Conservation (phyloP, 805 yeast genomes). For the Saturnispora hagleri region DNA sequence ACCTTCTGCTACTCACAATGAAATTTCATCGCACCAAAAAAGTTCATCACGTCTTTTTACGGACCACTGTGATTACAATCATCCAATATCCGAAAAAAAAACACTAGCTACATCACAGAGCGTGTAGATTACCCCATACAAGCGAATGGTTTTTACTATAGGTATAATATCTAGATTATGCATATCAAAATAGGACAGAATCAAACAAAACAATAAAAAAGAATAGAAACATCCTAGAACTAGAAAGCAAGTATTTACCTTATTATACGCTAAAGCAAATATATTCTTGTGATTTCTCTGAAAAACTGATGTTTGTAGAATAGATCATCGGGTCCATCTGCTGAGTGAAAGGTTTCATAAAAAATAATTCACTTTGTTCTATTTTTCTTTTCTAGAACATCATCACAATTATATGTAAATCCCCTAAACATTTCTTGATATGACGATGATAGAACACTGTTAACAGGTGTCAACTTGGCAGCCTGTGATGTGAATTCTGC, state of each 20-base stretch:
- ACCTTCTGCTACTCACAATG: neutral
- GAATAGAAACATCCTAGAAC: neutral
- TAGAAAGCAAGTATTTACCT: neutral
- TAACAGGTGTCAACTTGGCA: conserved; percentile 91
- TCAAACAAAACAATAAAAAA: neutral
- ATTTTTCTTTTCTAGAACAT: conserved; percentile 15
- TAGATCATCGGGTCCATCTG: neutral
- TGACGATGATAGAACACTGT: conserved; percentile 71
- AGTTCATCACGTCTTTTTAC: neutral
- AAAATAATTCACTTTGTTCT: neutral
- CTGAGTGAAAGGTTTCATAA: neutral
- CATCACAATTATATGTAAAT: conserved; percentile 77
- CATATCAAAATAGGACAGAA: neutral
- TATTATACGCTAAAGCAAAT: neutral
- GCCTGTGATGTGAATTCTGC: conserved; percentile 91
- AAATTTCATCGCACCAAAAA: neutral
- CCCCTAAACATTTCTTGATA: conserved; percentile 98
- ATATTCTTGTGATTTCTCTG: neutral
- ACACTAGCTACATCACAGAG: neutral
- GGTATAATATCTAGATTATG: neutral
- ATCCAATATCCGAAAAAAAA: neutral
- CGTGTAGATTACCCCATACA: neutral
- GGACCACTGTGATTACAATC: neutral
- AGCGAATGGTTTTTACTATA: neutral
- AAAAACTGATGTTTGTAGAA: neutral